phyloP scores from a whole-genome alignment of 768 basidiomycete genomes.

The Termitomyces sp. region DNA sequence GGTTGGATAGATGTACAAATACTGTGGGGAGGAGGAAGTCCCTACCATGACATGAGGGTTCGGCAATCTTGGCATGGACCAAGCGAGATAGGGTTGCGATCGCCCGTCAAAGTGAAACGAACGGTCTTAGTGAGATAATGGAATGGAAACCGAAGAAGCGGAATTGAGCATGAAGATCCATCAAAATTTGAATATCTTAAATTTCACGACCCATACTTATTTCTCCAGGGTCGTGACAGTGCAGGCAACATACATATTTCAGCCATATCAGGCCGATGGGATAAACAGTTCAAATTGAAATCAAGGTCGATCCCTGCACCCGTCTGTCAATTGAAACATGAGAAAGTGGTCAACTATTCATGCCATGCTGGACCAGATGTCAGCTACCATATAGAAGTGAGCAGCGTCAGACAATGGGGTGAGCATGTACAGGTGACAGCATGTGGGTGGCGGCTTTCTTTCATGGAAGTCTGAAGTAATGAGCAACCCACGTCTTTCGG shows the following conservation, averaged over 20 bases:
- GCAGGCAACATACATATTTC: background rate
- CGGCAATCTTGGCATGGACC: background rate
- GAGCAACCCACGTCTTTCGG: background rate
- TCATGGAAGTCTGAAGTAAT: background rate
- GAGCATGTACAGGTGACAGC: background rate
- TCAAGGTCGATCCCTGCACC: background rate
- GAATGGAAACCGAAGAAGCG: background rate
- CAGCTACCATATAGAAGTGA: background rate
- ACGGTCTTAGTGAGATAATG: background rate
- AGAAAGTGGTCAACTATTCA: background rate
- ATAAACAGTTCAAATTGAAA: background rate
- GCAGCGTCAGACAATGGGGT: background rate
- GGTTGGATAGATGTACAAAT: background rate
- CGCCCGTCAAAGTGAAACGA: background rate
- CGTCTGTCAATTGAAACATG: background rate
- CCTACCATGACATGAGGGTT: background rate
- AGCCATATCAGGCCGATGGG: background rate
- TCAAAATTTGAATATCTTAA: background rate
- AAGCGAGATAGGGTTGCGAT: constrained; percentile 5
- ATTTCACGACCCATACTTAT: background rate
- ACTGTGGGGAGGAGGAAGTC: background rate
- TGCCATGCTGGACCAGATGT: background rate
- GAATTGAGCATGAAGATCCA: background rate
- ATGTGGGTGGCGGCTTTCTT: background rate
- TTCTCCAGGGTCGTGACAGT: background rate